These are phyloP conservation scores for Wallacemonas sp. DNA, from an alignment of 208 protist genomes.

Conservation along the genomic window DNA sequence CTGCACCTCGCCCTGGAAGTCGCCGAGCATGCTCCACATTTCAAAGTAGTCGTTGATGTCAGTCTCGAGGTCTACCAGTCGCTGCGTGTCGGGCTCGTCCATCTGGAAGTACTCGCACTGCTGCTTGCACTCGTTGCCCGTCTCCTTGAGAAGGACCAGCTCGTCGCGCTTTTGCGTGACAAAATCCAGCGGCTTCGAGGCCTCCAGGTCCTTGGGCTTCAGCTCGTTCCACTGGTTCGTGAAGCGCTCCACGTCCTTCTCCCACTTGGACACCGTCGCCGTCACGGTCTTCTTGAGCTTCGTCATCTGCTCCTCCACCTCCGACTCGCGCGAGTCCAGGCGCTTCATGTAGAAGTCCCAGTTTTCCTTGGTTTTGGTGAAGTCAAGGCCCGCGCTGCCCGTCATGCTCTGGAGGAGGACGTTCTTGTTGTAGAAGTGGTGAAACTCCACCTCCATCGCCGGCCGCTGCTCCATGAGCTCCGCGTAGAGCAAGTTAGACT, in stretches of 20 bases:
- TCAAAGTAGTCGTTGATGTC: constrained; percentile 87
- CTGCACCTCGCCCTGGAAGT: constrained; percentile 87
- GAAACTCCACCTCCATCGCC: constrained; percentile 84
- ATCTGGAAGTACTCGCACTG: constrained; percentile 95
- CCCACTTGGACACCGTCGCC: constrained; percentile 74
- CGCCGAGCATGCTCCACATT: constrained; percentile 89
- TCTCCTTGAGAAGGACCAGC: constrained; percentile 67
- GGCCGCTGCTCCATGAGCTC: constrained; percentile 85
- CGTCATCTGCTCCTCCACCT: constrained; percentile 91
- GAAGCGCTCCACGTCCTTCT: constrained; percentile 91
- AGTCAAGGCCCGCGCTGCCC: constrained; percentile 69
- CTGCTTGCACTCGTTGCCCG: constrained; percentile 67
- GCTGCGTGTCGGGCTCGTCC: constrained; percentile 81
- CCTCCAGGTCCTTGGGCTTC: constrained; percentile 91
- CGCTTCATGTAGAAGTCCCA: constrained; percentile 86
- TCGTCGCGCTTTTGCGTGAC: constrained; percentile 86
- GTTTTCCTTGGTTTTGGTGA: constrained; percentile 62
- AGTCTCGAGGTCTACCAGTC: constrained; percentile 68
- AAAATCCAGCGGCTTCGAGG: constrained; percentile 72
- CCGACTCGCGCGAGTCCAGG: constrained; percentile 92
- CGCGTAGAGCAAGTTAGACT: constrained; percentile 83
- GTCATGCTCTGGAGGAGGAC: constrained; percentile 90
- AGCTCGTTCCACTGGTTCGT: constrained; percentile 92
- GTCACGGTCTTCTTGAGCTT: constrained; percentile 67
- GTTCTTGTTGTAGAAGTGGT: constrained; percentile 94